Evolutionary conservation across 73 alveolate species (phyloP).

Genomic region (Paramecium primaurelia): DNA sequence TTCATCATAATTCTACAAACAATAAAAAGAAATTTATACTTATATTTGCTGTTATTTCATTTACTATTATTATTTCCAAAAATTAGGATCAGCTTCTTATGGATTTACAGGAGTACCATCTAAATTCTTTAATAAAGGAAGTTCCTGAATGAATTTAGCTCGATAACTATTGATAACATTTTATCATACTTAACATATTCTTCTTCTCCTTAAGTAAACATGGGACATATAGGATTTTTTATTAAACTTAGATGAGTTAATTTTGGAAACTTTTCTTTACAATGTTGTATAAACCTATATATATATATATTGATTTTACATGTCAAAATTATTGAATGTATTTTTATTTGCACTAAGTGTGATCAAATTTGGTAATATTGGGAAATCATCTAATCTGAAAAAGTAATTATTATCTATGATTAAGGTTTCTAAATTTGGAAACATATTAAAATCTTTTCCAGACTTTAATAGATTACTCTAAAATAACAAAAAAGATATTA

Average conservation of each 20-base stretch:
- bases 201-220: neutral
- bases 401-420: conserved; percentile 10
- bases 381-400: conserved; percentile 13
- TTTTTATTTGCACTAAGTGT: conserved; percentile 19
- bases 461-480: neutral
- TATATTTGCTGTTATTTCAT: neutral
- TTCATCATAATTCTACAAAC: neutral
- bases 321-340: neutral
- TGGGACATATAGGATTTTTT: conserved; percentile 16
- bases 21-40: neutral
- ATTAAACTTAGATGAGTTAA: neutral
- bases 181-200: neutral
- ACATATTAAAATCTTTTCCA: neutral
- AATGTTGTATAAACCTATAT: neutral
- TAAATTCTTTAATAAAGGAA: neutral
- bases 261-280: neutral
- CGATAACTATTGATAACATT: neutral
- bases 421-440: neutral
- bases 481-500: neutral
- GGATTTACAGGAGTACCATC: neutral
- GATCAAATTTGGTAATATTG: neutral
- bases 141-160: neutral
- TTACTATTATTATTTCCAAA: neutral
- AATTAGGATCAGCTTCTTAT: conserved; percentile 17
- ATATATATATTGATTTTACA: neutral